Evolutionary conservation across 2,329 filamentous ascomycete species (phyloP), one percentile per base, ranked within the genome.

Genomic region (Cladorrhinum sp.): DNA sequence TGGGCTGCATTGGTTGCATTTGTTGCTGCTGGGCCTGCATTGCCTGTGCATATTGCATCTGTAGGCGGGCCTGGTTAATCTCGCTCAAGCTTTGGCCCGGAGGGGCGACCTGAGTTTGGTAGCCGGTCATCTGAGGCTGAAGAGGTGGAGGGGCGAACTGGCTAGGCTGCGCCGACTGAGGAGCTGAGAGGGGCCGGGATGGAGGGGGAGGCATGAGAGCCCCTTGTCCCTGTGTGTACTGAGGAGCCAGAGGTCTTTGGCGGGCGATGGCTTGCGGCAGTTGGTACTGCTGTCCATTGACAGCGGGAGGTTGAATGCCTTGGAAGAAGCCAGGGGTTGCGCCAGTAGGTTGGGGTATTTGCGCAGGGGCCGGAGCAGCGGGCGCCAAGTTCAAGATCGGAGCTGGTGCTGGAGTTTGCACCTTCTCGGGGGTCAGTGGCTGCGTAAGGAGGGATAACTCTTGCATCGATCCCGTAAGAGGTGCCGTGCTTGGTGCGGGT

Each of bases 61-160:
- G 87, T 64, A 88, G 73, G 53, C 86, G 83, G 64, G 84, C 81
- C 70, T 90, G 87, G 60, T 78, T 85, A 50, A 95, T 78, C 50
- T 93, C 91, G 68, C 86, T 83, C 67, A 96, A 73, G 72, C 88
- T 93, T 73, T 93, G 90, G 12, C 92, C 91, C 2, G 85, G 83
- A 27, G 88, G 85, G 25, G 90, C 88, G 59, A 91, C 79, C 64
- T 86, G 86, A 10, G 64, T 78, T 77, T 69, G 61, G 65, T 75
- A 63, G 8, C 93, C 92, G 4, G 95, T 97, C 74, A 93, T 84
- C 72, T 97, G 93, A 56, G 92, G 87, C 72, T 93, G 88, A 66
- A 97, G 76, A 16, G 91, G 87, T 54, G 91, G 86, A 18, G 89
- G 84, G 7, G 84, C 83, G 72, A 96, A 95, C 3, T 81, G 82